Conservation (phyloP, 1,284 basidiomycete species). For the Anthracocystis setariae region DNA sequence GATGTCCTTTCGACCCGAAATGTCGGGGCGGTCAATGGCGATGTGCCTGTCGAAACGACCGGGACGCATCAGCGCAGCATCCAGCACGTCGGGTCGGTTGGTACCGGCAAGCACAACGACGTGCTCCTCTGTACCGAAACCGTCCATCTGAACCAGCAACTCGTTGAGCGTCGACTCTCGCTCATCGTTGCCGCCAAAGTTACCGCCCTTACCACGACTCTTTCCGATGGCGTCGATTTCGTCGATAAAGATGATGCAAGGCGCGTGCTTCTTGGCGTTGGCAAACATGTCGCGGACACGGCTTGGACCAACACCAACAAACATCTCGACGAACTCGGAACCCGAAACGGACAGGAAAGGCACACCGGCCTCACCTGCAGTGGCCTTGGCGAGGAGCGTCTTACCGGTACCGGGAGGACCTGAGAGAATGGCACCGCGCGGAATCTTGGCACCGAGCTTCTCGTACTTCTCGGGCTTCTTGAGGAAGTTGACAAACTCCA, state of each 20-base stretch:
- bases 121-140: slow-evolving; percentile 94
- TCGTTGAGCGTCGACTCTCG: slow-evolving; percentile 98
- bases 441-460: slow-evolving; percentile 96
- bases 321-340: slow-evolving; percentile 99
- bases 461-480: slow-evolving; percentile 96
- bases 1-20: slow-evolving; percentile 90
- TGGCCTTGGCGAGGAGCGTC: slow-evolving; percentile 96
- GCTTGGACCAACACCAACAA: slow-evolving; percentile 97
- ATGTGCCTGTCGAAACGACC: slow-evolving; percentile 98
- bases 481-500: slow-evolving; percentile 99
- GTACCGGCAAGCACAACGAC: slow-evolving; percentile 97
- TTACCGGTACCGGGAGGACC: slow-evolving; percentile 99
- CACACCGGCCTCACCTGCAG: slow-evolving; percentile 95
- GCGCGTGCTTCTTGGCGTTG: slow-evolving; percentile 95
- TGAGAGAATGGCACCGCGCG: slow-evolving; percentile 95
- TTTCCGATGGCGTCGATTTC: slow-evolving; percentile 91
- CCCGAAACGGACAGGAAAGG: slow-evolving; percentile 98
- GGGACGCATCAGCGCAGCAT: slow-evolving; percentile 92
- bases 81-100: slow-evolving; percentile 94
- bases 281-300: slow-evolving; percentile 97
- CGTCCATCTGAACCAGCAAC: slow-evolving; percentile 98
- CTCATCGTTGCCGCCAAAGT: slow-evolving; percentile 95
- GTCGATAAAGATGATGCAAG: slow-evolving; percentile 82
- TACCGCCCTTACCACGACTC: slow-evolving; percentile 86
- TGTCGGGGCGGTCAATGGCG: slow-evolving; percentile 92